Percentiles rank a stretch among this genome's conserved stretches.
Evolutionary conservation across 768 basidiomycete genomes (phyloP).

Genomic region (Mycena latifolia): DNA sequence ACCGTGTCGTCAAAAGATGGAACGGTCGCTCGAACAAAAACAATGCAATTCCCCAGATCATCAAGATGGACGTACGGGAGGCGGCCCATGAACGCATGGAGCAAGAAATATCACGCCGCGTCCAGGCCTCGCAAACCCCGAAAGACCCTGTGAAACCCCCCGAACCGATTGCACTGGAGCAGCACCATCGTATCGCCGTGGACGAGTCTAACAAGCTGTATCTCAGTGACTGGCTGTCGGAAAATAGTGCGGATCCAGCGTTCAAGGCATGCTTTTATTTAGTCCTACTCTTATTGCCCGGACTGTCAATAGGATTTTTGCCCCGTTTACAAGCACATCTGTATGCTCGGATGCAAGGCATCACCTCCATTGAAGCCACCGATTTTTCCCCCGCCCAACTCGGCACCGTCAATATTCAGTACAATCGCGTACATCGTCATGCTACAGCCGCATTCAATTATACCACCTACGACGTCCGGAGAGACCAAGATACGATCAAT

Average conservation of each 20-base stretch:
- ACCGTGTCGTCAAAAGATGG: conserved; percentile 44
- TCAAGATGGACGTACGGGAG: conserved; percentile 35
- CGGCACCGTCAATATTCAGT: conserved; percentile 18
- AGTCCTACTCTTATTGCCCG: too few species aligned
- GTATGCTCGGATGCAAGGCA: not conserved
- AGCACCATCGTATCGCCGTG: conserved; percentile 1
- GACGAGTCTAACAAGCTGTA: not conserved
- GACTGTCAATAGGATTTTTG: conserved; percentile 4
- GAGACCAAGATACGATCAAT: conserved; percentile 51
- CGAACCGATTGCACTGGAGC: not conserved
- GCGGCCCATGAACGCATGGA: conserved; percentile 1
- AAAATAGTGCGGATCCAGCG: conserved; percentile 5
- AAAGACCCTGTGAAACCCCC: not conserved
- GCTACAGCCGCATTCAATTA: conserved; percentile 51
- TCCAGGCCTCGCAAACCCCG: not conserved
- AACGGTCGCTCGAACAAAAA: conserved; percentile 44
- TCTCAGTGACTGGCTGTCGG: not conserved
- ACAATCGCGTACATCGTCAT: conserved; percentile 41
- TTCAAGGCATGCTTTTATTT: not conserved
- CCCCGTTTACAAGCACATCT: conserved; percentile 1
- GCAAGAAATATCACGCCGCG: too few species aligned
- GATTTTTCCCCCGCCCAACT: not conserved
- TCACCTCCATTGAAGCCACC: not conserved
- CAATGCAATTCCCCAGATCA: conserved; percentile 33
- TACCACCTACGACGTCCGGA: conserved; percentile 55